phyloP scores from a whole-genome alignment of 805 yeast species.

The Kodamaea hsintzibuensis region DNA sequence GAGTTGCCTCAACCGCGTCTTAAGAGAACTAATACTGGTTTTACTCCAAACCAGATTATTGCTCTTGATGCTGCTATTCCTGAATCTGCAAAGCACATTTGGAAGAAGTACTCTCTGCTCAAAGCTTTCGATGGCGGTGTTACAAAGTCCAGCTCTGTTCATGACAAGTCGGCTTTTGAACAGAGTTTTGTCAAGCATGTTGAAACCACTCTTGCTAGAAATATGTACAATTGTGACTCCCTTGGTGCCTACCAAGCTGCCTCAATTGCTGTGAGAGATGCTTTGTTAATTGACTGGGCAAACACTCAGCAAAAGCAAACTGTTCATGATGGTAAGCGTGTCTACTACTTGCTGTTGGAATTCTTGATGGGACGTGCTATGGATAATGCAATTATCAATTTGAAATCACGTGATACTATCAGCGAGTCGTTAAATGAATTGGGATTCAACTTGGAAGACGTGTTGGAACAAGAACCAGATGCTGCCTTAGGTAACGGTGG shows the following conservation, averaged over 20 bases:
- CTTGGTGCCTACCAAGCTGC: conserved; percentile 93
- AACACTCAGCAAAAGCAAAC: conserved; percentile 91
- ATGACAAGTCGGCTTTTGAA: conserved; percentile 60
- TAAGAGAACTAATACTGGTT: conserved; percentile 82
- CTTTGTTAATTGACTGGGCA: conserved; percentile 84
- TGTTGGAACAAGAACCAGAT: conserved; percentile 84
- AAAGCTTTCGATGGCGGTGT: conserved; percentile 21
- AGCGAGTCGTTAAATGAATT: conserved; percentile 52
- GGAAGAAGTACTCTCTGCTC: conserved; percentile 69
- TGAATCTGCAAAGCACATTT: conserved; percentile 67
- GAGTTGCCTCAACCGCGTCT: conserved; percentile 46
- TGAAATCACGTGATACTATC: conserved; percentile 64
- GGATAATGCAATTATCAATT: conserved; percentile 89
- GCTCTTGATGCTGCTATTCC: conserved; percentile 84
- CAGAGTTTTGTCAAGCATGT: conserved; percentile 76
- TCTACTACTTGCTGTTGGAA: conserved; percentile 84
- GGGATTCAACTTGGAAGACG: conserved; percentile 87
- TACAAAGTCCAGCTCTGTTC: conserved; percentile 38
- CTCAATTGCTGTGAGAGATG: conserved; percentile 75
- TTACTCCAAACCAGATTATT: conserved; percentile 85
- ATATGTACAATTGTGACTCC: conserved; percentile 87
- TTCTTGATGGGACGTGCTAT: conserved; percentile 93
- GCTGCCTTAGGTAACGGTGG: conserved; percentile 97
- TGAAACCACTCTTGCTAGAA: conserved; percentile 88
- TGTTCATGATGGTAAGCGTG: conserved; percentile 76